phyloP scores from a whole-genome alignment of 345 rosid genomes.

The Populus alba region DNA sequence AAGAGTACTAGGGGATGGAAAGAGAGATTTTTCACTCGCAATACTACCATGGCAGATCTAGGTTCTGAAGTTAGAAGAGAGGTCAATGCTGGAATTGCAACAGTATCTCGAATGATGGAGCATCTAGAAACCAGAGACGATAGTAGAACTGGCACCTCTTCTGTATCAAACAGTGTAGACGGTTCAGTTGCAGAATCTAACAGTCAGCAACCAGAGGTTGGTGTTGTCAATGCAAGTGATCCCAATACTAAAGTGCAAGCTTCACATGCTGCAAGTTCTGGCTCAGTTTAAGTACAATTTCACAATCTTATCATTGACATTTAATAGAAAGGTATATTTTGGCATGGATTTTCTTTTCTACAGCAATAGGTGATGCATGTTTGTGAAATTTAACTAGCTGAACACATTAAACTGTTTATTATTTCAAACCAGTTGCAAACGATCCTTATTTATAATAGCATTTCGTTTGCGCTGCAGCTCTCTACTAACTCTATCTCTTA shows the following conservation, averaged over 20 bases:
- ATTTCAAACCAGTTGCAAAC: background rate
- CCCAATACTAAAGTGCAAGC: conserved; percentile 28
- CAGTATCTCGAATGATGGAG: conserved; percentile 86
- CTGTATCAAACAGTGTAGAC: conserved; percentile 43
- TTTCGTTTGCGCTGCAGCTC: background rate
- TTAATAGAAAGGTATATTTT: conserved; percentile 18
- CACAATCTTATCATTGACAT: conserved; percentile 17
- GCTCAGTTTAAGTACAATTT: conserved; percentile 39
- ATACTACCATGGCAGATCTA: conserved; percentile 57
- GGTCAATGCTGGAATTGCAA: conserved; percentile 79
- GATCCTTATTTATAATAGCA: background rate
- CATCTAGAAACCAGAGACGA: conserved; percentile 42
- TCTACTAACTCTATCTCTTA: no score
- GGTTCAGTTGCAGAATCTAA: conserved; percentile 37
- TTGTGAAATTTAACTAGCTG: background rate
- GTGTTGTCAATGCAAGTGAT: conserved; percentile 33
- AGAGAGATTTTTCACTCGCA: conserved; percentile 84
- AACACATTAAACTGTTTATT: background rate
- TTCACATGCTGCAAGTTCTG: conserved; percentile 50
- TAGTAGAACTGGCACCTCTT: conserved; percentile 8
- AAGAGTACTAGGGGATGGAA: conserved; percentile 94
- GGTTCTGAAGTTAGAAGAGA: conserved; percentile 86
- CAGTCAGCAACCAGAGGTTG: conserved; percentile 31
- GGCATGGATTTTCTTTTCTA: background rate
- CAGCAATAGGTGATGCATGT: background rate